Conservation (phyloP, 2,329 filamentous ascomycete genomes). For the Lecanicillium sp. region DNA sequence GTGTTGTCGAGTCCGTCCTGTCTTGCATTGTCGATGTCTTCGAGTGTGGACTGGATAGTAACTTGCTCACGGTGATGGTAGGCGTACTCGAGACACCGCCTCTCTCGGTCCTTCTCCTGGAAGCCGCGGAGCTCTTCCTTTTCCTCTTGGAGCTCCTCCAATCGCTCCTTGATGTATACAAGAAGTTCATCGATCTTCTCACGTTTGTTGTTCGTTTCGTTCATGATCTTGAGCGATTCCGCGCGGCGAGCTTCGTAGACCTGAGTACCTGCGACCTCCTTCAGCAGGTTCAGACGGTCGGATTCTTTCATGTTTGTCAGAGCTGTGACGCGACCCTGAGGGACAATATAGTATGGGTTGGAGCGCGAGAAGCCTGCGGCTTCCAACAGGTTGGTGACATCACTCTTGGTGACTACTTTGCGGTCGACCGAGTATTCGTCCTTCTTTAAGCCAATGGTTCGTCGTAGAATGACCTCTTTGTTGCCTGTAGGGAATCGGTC, state of each 20-base stretch:
- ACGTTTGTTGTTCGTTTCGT: conserved; percentile 90
- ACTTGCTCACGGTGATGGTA: conserved; percentile 87
- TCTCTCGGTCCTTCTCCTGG: conserved; percentile 90
- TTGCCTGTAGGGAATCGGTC: conserved; percentile 91
- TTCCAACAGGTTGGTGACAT: conserved; percentile 92
- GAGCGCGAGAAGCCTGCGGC: conserved; percentile 94
- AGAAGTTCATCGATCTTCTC: conserved; percentile 91
- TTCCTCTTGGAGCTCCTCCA: conserved; percentile 88
- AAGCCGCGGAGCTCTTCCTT: conserved; percentile 92
- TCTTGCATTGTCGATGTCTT: conserved; percentile 74
- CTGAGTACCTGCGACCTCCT: conserved; percentile 97
- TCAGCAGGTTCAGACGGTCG: conserved; percentile 81
- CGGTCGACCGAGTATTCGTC: conserved; percentile 97
- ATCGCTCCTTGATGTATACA: conserved; percentile 82
- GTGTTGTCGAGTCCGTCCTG: conserved; percentile 79
- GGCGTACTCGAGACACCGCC: conserved; percentile 87
- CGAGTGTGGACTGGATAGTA: conserved; percentile 68
- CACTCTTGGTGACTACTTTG: conserved; percentile 89
- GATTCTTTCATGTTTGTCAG: conserved; percentile 98
- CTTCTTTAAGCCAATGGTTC: conserved; percentile 95
- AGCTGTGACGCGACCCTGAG: conserved; percentile 90
- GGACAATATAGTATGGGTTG: conserved; percentile 98
- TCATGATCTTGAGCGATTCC: conserved; percentile 94
- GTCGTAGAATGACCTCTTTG: conserved; percentile 81
- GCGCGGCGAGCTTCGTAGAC: conserved; percentile 89